phyloP scores from a whole-genome alignment of 306 rosid species.

The Canavalia ensiformis region DNA sequence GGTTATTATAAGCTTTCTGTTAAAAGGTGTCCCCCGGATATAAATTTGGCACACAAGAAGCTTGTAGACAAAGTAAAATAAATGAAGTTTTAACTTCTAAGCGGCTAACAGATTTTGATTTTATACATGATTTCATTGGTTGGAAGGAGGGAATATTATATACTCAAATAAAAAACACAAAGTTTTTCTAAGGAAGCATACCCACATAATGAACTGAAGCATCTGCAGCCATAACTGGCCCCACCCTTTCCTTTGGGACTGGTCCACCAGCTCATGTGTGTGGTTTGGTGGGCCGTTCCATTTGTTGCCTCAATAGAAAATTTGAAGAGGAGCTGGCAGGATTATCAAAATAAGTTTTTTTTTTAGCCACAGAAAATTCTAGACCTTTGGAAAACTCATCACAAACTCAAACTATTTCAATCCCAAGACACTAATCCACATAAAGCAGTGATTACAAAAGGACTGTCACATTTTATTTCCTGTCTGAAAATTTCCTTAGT shows the following conservation, averaged over 20 bases:
- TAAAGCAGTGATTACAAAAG: slow-evolving; percentile 1
- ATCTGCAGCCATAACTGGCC: slow-evolving; percentile 60
- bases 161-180: slow-evolving; percentile 27
- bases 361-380: slow-evolving; percentile 36
- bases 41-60: slow-evolving; percentile 32
- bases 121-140: slow-evolving; percentile 26
- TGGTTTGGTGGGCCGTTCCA: slow-evolving; percentile 61
- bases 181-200: slow-evolving; percentile 46
- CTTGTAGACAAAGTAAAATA: slow-evolving; percentile 47
- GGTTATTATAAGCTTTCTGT: slow-evolving; percentile 26
- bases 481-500: slow-evolving; percentile 4
- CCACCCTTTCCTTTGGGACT: slow-evolving; percentile 64
- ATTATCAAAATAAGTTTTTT: slow-evolving; percentile 40
- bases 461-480: neutral
- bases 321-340: slow-evolving; percentile 63
- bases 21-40: slow-evolving; percentile 14
- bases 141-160: slow-evolving; percentile 25
- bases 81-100: slow-evolving; percentile 18
- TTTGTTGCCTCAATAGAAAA: slow-evolving; percentile 42
- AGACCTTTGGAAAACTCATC: neutral
- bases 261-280: slow-evolving; percentile 70
- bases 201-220: slow-evolving; percentile 64
- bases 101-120: slow-evolving; percentile 26
- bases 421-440: slow-evolving; percentile 28
- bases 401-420: slow-evolving; percentile 14